Percentiles rank a stretch among this genome's conserved stretches.
Conservation (phyloP, 1,284 basidiomycete species). For the Irpex rosettiformis region DNA sequence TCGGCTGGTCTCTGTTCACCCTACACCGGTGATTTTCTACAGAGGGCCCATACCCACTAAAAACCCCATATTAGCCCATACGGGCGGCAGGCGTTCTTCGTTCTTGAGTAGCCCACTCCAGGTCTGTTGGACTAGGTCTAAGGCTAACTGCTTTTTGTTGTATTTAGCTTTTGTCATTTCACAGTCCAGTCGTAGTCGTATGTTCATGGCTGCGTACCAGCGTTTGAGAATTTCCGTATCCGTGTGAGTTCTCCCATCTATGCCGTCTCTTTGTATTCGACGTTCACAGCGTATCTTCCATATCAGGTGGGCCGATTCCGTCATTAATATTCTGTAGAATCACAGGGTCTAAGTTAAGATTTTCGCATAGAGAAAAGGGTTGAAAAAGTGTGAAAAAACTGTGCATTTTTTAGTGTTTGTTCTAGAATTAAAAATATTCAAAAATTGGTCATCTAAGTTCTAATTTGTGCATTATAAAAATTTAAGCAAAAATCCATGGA, state of each 20-base stretch:
- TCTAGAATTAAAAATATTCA: no score
- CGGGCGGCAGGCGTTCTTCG: background rate
- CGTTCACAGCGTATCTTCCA: background rate
- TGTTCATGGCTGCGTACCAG: background rate
- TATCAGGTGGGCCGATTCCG: background rate
- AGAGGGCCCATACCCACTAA: slow-evolving; percentile 1
- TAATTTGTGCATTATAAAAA: no score
- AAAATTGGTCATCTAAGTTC: no score
- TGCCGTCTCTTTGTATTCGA: background rate
- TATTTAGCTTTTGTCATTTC: background rate
- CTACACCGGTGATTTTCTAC: background rate
- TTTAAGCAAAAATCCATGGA: no score
- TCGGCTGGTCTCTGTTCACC: background rate
- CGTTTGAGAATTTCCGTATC: background rate
- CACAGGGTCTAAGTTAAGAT: background rate
- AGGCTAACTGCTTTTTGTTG: background rate
- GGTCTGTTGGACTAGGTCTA: background rate
- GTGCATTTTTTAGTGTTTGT: no score
- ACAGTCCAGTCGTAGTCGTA: background rate
- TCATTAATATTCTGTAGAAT: background rate
- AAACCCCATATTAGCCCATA: background rate
- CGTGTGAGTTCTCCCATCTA: background rate
- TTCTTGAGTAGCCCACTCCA: background rate
- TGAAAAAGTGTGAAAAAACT: no score
- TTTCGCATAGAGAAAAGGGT: no score